These are phyloP conservation scores for Lactarius akahatsu DNA, from an alignment of 768 basidiomycete genomes.

Conservation along the genomic window DNA sequence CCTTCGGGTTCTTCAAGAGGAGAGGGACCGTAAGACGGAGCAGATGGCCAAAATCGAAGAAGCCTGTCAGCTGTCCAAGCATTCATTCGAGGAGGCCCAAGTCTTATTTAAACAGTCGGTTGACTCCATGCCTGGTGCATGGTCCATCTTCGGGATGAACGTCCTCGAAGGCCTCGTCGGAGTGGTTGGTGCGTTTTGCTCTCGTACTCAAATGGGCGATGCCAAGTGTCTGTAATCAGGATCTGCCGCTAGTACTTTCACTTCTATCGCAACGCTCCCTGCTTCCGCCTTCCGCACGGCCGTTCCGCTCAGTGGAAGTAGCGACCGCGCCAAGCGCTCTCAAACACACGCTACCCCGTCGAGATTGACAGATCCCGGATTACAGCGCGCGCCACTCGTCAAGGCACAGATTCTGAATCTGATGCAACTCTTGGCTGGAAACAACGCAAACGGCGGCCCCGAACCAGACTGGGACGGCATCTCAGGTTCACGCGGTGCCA, in stretches of 20 bases:
- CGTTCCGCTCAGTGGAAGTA: not conserved
- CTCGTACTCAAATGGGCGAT: not conserved
- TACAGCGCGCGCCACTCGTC: constrained; percentile 8
- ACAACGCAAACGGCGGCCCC: not conserved
- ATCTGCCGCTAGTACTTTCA: not conserved
- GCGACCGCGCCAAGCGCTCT: not conserved
- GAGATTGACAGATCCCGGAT: constrained; percentile 2
- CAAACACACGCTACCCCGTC: constrained; percentile 1
- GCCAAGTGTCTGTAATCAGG: not conserved
- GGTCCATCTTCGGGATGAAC: constrained; percentile 5
- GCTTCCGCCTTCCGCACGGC: not conserved
- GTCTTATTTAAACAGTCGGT: not conserved
- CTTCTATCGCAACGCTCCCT: constrained; percentile 1
- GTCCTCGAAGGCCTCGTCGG: constrained; percentile 6
- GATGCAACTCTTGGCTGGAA: not conserved
- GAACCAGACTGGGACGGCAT: not conserved
- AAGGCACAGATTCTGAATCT: constrained; percentile 1
- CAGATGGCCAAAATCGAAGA: constrained; percentile 5
- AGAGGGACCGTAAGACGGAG: not conserved
- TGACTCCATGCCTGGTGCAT: constrained; percentile 6
- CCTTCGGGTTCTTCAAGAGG: not conserved
- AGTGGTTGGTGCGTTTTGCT: constrained; percentile 1
- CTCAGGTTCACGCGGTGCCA: not conserved
- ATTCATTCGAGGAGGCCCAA: constrained; percentile 3
- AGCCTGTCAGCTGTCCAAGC: constrained; percentile 1